These are phyloP conservation scores for Leucocoprinus sp. DNA, from an alignment of 768 basidiomycete genomes.

Conservation along the genomic window DNA sequence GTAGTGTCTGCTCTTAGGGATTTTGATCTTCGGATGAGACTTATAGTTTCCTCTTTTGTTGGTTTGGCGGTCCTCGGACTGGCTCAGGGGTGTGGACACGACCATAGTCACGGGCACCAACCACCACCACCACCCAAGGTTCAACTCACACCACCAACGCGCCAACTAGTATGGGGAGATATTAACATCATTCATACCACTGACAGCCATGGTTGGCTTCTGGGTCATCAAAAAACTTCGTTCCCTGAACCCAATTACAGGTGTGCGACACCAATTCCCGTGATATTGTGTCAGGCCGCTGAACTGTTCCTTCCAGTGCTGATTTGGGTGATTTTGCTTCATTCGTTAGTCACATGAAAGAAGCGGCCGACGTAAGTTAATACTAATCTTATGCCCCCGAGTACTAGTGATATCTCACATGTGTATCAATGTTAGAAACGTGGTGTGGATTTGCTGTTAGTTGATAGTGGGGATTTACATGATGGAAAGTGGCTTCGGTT, in stretches of 20 bases:
- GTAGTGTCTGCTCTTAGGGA: too few relatives aligned
- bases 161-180: constrained; percentile 78
- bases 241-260: constrained; percentile 72
- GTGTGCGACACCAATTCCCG: constrained; percentile 5
- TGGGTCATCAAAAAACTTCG: constrained; percentile 72
- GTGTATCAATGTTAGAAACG: constrained; percentile 31
- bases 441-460: constrained; percentile 75
- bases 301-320: constrained; percentile 19
- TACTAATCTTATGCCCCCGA: not conserved
- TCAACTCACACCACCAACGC: constrained; percentile 48
- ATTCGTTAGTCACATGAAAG: constrained; percentile 81
- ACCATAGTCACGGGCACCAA: constrained; percentile 25
- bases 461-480: constrained; percentile 77
- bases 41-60: too few relatives aligned
- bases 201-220: constrained; percentile 63
- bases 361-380: constrained; percentile 45
- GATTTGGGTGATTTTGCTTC: constrained; percentile 71
- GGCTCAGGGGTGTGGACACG: constrained; percentile 19
- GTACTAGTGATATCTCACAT: not conserved
- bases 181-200: constrained; percentile 85
- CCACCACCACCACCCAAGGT: constrained; percentile 28
- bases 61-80: too few relatives aligned
- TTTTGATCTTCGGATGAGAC: too few relatives aligned
- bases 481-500: constrained; percentile 37
- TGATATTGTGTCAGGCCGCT: not conserved